Percentiles rank a stretch among this genome's conserved stretches.
Evolutionary conservation across 2,329 filamentous ascomycete species (phyloP).

Genomic region (Elsinoe batatas): DNA sequence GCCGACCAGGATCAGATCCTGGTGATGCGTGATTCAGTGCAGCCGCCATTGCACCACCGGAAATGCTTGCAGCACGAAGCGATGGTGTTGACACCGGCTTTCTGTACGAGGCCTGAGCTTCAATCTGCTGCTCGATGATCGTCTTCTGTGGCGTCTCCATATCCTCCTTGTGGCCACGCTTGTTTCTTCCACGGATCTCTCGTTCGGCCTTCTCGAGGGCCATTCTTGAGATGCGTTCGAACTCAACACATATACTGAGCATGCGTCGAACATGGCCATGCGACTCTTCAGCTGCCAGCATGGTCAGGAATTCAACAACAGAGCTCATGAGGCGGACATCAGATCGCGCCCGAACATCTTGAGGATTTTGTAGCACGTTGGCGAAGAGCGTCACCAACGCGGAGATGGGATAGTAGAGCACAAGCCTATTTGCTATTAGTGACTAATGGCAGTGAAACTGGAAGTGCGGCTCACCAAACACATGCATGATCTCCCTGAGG

Average conservation of each 20-base stretch:
- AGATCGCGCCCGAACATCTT: constrained; percentile 76
- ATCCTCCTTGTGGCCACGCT: constrained; percentile 44
- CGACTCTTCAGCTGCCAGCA: constrained; percentile 63
- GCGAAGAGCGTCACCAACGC: constrained; percentile 91
- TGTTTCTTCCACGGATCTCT: constrained; percentile 68
- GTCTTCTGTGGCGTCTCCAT: constrained; percentile 17
- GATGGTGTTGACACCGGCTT: constrained; percentile 25
- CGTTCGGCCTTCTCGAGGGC: constrained; percentile 88
- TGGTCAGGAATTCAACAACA: constrained; percentile 84
- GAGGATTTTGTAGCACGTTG: constrained; percentile 90
- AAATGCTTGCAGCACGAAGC: constrained; percentile 21
- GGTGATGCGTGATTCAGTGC: constrained; percentile 1
- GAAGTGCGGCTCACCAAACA: constrained; percentile 62
- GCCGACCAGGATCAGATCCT: constrained; percentile 14
- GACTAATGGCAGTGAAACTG: neutral
- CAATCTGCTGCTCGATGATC: constrained; percentile 28
- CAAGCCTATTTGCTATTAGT: constrained; percentile 48
- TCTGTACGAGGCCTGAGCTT: constrained; percentile 27
- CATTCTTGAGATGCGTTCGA: constrained; percentile 83
- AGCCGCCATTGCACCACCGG: constrained; percentile 16
- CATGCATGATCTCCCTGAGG: constrained; percentile 90
- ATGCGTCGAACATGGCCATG: constrained; percentile 88
- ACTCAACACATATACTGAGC: constrained; percentile 89
- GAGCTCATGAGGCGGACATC: constrained; percentile 86
- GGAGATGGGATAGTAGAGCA: constrained; percentile 93